Evolutionary conservation across 257 asterid genomes (phyloP).

Genomic region (Solanum rostratum): DNA sequence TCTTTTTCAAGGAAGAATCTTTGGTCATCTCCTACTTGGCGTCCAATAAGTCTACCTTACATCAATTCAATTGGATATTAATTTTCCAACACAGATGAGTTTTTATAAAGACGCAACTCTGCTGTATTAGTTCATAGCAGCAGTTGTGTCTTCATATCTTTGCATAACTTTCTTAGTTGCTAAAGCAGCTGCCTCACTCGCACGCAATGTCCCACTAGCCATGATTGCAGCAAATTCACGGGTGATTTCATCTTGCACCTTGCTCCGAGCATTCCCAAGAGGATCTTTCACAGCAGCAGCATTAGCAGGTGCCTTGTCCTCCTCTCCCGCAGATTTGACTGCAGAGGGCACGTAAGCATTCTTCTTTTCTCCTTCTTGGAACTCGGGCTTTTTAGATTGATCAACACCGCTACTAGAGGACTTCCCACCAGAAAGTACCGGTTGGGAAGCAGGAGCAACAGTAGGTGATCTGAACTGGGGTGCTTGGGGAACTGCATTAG

Average conservation of each 20-base stretch:
- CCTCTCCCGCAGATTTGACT: not conserved
- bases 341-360: not conserved
- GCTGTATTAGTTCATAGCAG: slow-evolving; percentile 17
- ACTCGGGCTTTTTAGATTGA: not conserved
- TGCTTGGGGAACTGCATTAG: not conserved
- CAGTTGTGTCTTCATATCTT: slow-evolving; percentile 46
- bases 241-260: slow-evolving; percentile 78
- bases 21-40: not conserved
- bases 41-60: not conserved
- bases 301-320: not conserved
- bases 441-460: not conserved
- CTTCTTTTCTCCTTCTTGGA: not conserved
- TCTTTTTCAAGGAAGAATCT: not conserved
- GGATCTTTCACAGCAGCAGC: slow-evolving; percentile 6
- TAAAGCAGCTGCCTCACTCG: slow-evolving; percentile 94
- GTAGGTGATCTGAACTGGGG: not conserved
- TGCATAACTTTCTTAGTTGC: slow-evolving; percentile 91
- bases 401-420: not conserved
- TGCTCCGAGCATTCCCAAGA: slow-evolving; percentile 68
- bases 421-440: not conserved
- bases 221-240: slow-evolving; percentile 77
- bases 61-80: not conserved
- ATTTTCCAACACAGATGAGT: not conserved
- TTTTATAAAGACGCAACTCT: not conserved
- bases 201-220: slow-evolving; percentile 85